These are phyloP conservation scores for Saururus chinensis DNA, from an alignment of 164 flowering plant genomes.

Conservation along the genomic window DNA sequence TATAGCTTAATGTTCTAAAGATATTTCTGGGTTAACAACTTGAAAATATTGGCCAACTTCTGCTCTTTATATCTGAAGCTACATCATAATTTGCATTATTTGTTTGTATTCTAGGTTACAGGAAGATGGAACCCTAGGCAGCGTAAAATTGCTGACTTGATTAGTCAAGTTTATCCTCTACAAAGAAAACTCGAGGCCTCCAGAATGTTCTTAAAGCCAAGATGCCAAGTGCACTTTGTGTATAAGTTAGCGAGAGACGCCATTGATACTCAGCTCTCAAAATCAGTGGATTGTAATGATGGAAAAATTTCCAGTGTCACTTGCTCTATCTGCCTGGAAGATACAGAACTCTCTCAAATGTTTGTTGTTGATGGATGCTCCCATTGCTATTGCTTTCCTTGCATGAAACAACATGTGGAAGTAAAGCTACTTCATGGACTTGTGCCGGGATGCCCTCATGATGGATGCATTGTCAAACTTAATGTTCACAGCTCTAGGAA, in stretches of 20 bases:
- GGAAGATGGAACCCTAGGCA: conserved; percentile 36
- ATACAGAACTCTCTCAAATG: conserved; percentile 30
- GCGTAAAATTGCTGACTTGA: conserved; percentile 25
- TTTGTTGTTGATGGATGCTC: conserved; percentile 53
- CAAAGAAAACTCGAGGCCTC: conserved; percentile 32
- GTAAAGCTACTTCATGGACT: conserved; percentile 60
- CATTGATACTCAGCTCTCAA: conserved; percentile 41
- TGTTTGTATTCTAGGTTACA: conserved; percentile 19
- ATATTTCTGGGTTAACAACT: too few species aligned
- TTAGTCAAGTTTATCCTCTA: conserved; percentile 34
- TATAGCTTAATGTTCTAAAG: too few species aligned
- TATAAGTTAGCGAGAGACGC: conserved; percentile 65
- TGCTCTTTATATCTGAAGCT: too few species aligned
- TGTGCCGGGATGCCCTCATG: conserved; percentile 64
- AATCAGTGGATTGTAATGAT: conserved; percentile 14
- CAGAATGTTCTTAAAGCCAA: conserved; percentile 24
- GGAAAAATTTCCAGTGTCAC: conserved; percentile 24
- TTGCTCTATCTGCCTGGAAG: conserved; percentile 75
- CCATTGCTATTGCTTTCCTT: conserved; percentile 69
- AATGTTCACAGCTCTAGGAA: conserved; percentile 40
- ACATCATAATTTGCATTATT: not conserved
- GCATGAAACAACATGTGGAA: conserved; percentile 81
- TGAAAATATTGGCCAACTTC: too few species aligned
- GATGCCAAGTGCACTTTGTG: conserved; percentile 42
- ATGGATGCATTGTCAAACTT: conserved; percentile 47